Evolutionary conservation across 2,329 filamentous ascomycete genomes (phyloP).

Genomic region (Sarocladium brachiariae): DNA sequence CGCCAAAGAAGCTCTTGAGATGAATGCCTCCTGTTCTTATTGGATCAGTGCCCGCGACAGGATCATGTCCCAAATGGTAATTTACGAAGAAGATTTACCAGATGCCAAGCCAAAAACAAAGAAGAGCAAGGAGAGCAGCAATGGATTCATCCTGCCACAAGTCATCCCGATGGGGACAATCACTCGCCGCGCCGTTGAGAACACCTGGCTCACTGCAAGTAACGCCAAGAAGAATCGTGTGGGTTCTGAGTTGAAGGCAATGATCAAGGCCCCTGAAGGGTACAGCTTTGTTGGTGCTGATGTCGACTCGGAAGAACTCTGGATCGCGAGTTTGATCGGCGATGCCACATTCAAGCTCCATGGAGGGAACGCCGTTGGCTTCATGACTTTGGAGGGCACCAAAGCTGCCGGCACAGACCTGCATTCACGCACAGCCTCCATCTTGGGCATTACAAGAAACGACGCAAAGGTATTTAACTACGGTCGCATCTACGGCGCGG

Average conservation of each 20-base stretch:
- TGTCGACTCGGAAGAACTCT: constrained; percentile 94
- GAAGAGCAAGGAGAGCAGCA: constrained; percentile 16
- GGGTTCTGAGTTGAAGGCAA: constrained; percentile 92
- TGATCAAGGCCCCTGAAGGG: constrained; percentile 85
- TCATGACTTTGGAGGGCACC: constrained; percentile 97
- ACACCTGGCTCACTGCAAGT: constrained; percentile 95
- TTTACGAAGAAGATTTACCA: constrained; percentile 64
- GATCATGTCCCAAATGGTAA: constrained; percentile 91
- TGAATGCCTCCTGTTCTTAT: constrained; percentile 98
- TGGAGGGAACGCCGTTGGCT: constrained; percentile 93
- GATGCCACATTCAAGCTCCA: constrained; percentile 93
- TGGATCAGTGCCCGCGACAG: constrained; percentile 95
- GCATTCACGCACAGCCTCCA: constrained; percentile 86
- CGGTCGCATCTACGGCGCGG: constrained; percentile 96
- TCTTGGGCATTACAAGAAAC: constrained; percentile 89
- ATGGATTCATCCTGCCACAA: constrained; percentile 86
- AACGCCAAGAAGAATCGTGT: constrained; percentile 96
- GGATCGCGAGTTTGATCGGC: constrained; percentile 93
- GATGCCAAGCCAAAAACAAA: constrained; percentile 3
- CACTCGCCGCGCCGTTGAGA: constrained; percentile 88
- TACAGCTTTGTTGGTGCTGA: constrained; percentile 95
- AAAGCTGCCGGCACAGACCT: constrained; percentile 91
- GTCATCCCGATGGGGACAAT: constrained; percentile 98
- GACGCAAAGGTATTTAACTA: constrained; percentile 99
- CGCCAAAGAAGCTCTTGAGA: constrained; percentile 90